These are phyloP conservation scores for Aquanectria penicillioides DNA, from an alignment of 2,329 filamentous ascomycete species.

Conservation along the genomic window DNA sequence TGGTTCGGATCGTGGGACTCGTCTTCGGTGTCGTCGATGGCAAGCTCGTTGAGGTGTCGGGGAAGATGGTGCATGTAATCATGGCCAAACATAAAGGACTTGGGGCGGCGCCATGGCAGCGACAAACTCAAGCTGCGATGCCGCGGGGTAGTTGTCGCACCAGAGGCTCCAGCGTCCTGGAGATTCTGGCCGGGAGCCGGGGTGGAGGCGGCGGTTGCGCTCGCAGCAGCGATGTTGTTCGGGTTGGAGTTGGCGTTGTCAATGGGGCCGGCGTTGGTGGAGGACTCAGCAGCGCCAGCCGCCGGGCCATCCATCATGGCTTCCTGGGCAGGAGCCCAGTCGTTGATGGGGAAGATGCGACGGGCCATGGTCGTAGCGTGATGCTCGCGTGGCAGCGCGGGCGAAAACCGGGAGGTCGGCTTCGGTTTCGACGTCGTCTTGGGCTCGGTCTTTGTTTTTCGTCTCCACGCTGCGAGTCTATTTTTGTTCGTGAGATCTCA, in stretches of 20 bases:
- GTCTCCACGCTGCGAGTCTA: slow-evolving; percentile 1
- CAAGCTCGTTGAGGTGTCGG: slow-evolving; percentile 44
- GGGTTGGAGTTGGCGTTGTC: background rate
- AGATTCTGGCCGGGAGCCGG: slow-evolving; percentile 1
- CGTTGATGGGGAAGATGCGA: slow-evolving; percentile 52
- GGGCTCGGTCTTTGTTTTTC: background rate
- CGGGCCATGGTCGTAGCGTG: slow-evolving; percentile 43
- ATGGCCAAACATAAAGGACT: slow-evolving; percentile 51
- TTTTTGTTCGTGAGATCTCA: background rate
- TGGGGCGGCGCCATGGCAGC: slow-evolving; percentile 60
- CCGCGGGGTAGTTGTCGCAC: slow-evolving; percentile 45
- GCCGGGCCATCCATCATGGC: slow-evolving; percentile 46
- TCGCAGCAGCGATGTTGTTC: background rate
- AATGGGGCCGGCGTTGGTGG: slow-evolving; percentile 18
- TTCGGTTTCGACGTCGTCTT: background rate
- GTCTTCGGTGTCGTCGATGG: slow-evolving; percentile 46
- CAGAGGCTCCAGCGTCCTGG: slow-evolving; percentile 18
- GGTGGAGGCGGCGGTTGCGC: slow-evolving; percentile 15
- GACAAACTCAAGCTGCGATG: slow-evolving; percentile 62
- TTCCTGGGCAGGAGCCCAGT: slow-evolving; percentile 56
- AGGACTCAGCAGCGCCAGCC: slow-evolving; percentile 28
- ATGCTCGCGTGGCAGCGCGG: slow-evolving; percentile 15
- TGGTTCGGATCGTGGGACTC: slow-evolving; percentile 35
- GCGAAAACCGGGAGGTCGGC: background rate
- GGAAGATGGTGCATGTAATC: slow-evolving; percentile 44